Evolutionary conservation across 2,329 filamentous ascomycete species (phyloP), one percentile per base, ranked within the genome.

Genomic region (Sporothrix humicola): DNA sequence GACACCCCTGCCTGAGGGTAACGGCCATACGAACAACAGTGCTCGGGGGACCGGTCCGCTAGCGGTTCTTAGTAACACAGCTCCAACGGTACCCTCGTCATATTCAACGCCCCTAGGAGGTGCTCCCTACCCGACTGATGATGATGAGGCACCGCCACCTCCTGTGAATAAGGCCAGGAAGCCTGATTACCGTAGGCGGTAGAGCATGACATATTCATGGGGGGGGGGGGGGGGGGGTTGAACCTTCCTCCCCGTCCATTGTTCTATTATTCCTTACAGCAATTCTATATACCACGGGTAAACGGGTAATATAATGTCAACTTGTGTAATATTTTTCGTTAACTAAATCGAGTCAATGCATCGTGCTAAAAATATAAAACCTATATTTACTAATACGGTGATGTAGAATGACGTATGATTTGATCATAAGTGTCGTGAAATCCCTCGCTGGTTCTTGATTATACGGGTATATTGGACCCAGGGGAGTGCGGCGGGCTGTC

Each of bases 111-210:
- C 77, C 69, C 79, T 75, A 20, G 73, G 77, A 20, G 81, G 84
- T 9, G 86, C 93, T 48, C 94, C 94, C 0, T 98, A 98, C 80
- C 95, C 95, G 0, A 83, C 93, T 66, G 91, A 90, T 63, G 88
- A 97, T 78, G 92, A 92, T 37, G 91, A 92, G 37, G 94, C 94
- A 20, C 95, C 92, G 42, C 95, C 95, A 20, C 95, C 95, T 2
- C 85, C 88, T 7, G 94, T 97, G 8, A 97, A 97, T 78, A 92
- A 94, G 87, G 90, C 92, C 61, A 89, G 91, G 77, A 98, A 98
- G 81, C 95, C 95, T 0, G 91, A 92, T 68, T 93, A 91, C 69
- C 74, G 75, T 5, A 54, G 31, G 23, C 73, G 76, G 15, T 77
- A 74, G 52, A 15, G 7, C 31, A 37, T 37, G 4, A 1, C 31